Evolutionary conservation across 805 yeast species (phyloP), one percentile per base, ranked within the genome.

Genomic region (Cyberlindnera sargentensis): DNA sequence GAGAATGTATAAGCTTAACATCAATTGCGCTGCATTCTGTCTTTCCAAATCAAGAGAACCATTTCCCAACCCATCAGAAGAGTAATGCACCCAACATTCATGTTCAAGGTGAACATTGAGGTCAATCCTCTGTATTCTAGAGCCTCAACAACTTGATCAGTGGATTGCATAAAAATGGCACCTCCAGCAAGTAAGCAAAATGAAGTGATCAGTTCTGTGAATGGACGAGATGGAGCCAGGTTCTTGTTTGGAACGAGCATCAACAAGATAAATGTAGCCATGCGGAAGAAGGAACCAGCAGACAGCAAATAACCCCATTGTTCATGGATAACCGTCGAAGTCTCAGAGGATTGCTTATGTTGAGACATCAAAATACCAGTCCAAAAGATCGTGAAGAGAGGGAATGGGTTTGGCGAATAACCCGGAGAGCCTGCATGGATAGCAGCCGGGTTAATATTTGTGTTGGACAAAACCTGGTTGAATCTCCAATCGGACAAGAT

Each of bases 301-400:
- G 90, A 75, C 45, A 93, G 71, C 56, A 93, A 64, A 45, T 75
- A 72, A 6, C 99, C 99, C 99, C 99, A 93, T 65, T 89, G 97
- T 42, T 75, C 67, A 62, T 93, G 99, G 48, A 93, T 76, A 15
- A 65, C 69, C 3, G 97, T 88, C 3, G 96, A 81, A 30, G 84
- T 72, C 42, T 61, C 69, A 1, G 93, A 82, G 5, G 90, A 84
- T 64, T 93, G 99, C 34, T 79, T 80, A 64, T 93, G 99, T 63
- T 84, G 87, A 2, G 97, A 89, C 99, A 93, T 93, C 48, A 93
- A 71, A 10, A 83, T 73, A 28, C 99, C 99, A 1, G 98, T 93
- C 95, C 96, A 93, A 66, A 86, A 93, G 31, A 93, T 85, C 3
- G 95, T 88, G 51, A 93, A 76, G 1, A 86, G 80, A 3, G 98